Conservation (phyloP, 1,284 basidiomycete genomes). For the Ganoderma meredithae region DNA sequence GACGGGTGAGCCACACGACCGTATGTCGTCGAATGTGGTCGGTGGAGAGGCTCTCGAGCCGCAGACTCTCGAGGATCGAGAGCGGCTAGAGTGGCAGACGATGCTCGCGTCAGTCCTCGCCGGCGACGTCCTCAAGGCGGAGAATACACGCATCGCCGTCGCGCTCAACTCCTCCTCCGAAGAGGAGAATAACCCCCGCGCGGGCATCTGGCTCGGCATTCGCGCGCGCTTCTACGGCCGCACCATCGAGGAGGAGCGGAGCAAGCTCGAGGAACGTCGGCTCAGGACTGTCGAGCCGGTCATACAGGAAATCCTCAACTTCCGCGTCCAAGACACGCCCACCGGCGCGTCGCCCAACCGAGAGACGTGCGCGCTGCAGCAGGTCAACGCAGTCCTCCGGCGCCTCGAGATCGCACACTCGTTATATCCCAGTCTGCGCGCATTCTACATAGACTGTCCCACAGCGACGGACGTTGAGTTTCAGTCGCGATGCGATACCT, state of each 20-base stretch:
- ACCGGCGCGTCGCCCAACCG: constrained; percentile 50
- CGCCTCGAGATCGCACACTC: constrained; percentile 86
- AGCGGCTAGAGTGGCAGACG: constrained; percentile 93
- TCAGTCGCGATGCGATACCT: constrained; percentile 81
- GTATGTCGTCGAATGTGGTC: constrained; percentile 57
- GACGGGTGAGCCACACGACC: constrained; percentile 57
- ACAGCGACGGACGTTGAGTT: constrained; percentile 72
- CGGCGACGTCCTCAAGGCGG: constrained; percentile 92
- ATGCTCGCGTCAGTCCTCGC: constrained; percentile 92
- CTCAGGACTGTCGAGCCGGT: constrained; percentile 83
- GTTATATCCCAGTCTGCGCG: constrained; percentile 86
- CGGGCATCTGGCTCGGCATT: constrained; percentile 89
- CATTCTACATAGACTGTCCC: constrained; percentile 83
- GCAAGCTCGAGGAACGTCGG: constrained; percentile 83
- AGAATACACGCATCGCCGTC: constrained; percentile 88
- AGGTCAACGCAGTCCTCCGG: constrained; percentile 78
- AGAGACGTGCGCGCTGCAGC: constrained; percentile 64
- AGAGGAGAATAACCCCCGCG: constrained; percentile 70
- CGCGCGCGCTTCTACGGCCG: constrained; percentile 86
- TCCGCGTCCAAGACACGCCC: constrained; percentile 60
- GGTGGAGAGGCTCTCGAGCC: constrained; percentile 70
- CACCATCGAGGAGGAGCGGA: constrained; percentile 85
- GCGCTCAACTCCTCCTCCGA: constrained; percentile 73
- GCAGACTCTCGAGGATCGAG: constrained; percentile 74
- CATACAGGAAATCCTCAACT: constrained; percentile 84